Evolutionary conservation across 2,329 filamentous ascomycete genomes (phyloP).

Genomic region (Pestalotiopsis sp.): DNA sequence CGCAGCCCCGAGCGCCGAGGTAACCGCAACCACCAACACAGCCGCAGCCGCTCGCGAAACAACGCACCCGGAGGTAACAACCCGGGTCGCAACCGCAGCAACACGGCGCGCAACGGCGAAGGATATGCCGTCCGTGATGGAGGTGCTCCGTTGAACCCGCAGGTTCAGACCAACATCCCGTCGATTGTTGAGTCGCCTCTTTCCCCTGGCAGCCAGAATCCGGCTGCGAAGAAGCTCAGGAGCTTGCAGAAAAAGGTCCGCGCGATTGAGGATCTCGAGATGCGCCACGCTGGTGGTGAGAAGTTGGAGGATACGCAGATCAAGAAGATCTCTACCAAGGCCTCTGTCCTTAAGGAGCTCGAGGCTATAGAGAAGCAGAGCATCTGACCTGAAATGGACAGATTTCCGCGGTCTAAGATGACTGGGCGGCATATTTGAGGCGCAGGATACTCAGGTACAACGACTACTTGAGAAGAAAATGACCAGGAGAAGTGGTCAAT

Average conservation of each 20-base stretch:
- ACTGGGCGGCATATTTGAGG: neutral
- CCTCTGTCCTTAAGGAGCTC: constrained; percentile 81
- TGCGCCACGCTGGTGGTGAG: constrained; percentile 91
- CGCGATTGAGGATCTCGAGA: constrained; percentile 97
- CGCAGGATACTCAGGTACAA: neutral
- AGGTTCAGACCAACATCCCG: constrained; percentile 31
- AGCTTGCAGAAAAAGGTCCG: constrained; percentile 96
- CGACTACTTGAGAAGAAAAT: neutral
- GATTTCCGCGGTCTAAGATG: neutral
- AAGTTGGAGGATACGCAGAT: constrained; percentile 98
- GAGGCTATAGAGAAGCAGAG: constrained; percentile 54
- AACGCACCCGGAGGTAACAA: constrained; percentile 44
- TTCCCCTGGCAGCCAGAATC: constrained; percentile 55
- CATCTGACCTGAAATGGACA: constrained; percentile 13
- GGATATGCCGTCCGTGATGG: constrained; percentile 30
- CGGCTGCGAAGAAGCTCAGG: constrained; percentile 93
- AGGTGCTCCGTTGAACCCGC: constrained; percentile 27
- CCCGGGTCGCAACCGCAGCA: constrained; percentile 53
- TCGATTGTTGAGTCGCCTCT: constrained; percentile 50
- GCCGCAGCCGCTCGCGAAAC: constrained; percentile 56
- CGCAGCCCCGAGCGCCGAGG: constrained; percentile 70
- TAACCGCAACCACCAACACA: constrained; percentile 53
- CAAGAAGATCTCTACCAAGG: constrained; percentile 95
- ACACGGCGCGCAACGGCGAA: constrained; percentile 45
- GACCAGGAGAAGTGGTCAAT: neutral